Percentiles rank a stretch among this genome's conserved stretches.
Conservation (phyloP, 2,329 filamentous ascomycete species). For the Chrysoporthe puriensis region DNA sequence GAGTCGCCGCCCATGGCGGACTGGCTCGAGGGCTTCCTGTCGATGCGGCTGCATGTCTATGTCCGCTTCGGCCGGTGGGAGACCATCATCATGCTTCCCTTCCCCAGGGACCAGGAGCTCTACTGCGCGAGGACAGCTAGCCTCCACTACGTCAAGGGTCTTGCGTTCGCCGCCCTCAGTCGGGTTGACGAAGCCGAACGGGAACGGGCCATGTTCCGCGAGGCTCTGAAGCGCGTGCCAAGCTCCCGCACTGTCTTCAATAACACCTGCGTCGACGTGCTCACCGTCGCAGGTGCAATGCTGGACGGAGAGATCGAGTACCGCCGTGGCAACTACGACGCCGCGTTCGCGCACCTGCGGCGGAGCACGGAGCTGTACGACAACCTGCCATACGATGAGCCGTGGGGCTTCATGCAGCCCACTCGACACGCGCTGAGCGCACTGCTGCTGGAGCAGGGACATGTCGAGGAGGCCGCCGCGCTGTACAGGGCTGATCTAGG, state of each 20-base stretch:
- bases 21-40: slow-evolving; percentile 74
- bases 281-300: slow-evolving; percentile 68
- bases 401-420: slow-evolving; percentile 82
- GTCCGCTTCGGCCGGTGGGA: slow-evolving; percentile 76
- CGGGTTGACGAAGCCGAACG: slow-evolving; percentile 57
- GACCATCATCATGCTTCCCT: slow-evolving; percentile 59
- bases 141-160: slow-evolving; percentile 67
- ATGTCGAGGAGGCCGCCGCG: slow-evolving; percentile 56
- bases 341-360: slow-evolving; percentile 63
- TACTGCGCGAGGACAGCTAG: slow-evolving; percentile 74
- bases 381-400: slow-evolving; percentile 69
- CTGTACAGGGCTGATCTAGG: slow-evolving; percentile 67
- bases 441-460: slow-evolving; percentile 67
- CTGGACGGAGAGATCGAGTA: slow-evolving; percentile 76
- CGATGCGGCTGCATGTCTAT: slow-evolving; percentile 69
- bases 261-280: slow-evolving; percentile 66
- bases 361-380: slow-evolving; percentile 64
- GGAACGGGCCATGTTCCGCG: slow-evolving; percentile 54
- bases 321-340: slow-evolving; percentile 59
- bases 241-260: slow-evolving; percentile 68
- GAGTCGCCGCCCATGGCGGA: slow-evolving; percentile 76
- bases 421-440: slow-evolving; percentile 72
- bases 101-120: slow-evolving; percentile 62
- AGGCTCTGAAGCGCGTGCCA: slow-evolving; percentile 57
- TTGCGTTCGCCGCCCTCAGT: slow-evolving; percentile 66